A percentile compares a stretch with the other conserved stretches of the same genome.
These are phyloP conservation scores for Aspergillus fructus DNA, from an alignment of 2,329 filamentous ascomycete species.

Conservation along the genomic window DNA sequence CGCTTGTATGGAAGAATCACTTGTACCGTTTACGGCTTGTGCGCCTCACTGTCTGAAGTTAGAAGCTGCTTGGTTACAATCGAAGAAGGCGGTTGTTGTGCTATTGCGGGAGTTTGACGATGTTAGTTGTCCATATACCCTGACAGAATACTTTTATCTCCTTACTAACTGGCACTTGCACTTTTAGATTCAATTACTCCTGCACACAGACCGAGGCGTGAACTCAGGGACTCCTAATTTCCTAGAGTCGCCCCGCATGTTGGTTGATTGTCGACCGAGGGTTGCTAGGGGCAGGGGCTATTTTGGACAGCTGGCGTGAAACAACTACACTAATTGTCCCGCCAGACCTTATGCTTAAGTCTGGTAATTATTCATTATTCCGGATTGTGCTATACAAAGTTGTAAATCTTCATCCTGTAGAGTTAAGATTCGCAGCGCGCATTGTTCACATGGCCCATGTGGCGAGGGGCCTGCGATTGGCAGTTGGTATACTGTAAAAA, in stretches of 20 bases:
- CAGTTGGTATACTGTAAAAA: no score
- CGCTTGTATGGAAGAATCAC: constrained; percentile 9
- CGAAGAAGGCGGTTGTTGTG: constrained; percentile 18
- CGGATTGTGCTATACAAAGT: no score
- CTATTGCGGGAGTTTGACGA: constrained; percentile 17
- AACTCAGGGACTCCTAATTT: not conserved
- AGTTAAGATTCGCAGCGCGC: no score
- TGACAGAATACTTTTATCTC: not conserved
- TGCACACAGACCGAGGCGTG: not conserved
- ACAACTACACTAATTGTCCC: not conserved
- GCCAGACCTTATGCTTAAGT: no score
- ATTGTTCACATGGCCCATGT: no score
- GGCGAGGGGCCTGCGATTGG: no score
- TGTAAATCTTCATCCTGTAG: no score
- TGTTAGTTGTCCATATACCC: constrained; percentile 4
- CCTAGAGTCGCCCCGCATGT: not conserved
- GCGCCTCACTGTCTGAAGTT: not conserved
- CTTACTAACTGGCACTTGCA: not conserved
- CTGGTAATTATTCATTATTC: no score
- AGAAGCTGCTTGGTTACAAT: constrained; percentile 12
- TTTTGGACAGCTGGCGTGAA: not conserved
- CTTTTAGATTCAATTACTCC: constrained; percentile 6
- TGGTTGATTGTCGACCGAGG: constrained; percentile 7
- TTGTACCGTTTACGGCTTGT: constrained; percentile 9
- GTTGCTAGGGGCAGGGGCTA: not conserved